Conservation (phyloP, 805 yeast genomes). For the Komagataella populi region DNA sequence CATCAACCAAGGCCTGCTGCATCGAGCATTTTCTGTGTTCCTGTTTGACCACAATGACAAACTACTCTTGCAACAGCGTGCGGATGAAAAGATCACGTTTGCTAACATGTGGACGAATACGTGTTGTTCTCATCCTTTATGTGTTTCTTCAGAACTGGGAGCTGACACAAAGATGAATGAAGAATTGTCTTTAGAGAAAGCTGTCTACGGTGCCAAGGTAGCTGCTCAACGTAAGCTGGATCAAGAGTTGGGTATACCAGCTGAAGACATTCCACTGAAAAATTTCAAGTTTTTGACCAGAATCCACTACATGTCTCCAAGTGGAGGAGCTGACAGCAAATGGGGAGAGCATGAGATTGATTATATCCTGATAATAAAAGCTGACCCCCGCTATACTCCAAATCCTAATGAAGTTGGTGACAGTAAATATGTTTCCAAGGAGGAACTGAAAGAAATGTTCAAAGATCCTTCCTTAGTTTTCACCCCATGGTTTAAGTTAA, state of each 20-base stretch:
- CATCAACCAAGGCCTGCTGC: slow-evolving; percentile 76
- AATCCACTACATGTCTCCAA: slow-evolving; percentile 88
- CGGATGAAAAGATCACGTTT: slow-evolving; percentile 92
- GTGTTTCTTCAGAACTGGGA: slow-evolving; percentile 74
- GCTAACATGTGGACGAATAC: slow-evolving; percentile 98
- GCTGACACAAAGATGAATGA: slow-evolving; percentile 11
- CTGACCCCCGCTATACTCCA: slow-evolving; percentile 32
- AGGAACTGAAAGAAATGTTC: slow-evolving; percentile 67
- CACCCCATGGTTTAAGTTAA: slow-evolving; percentile 97
- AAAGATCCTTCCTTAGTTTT: slow-evolving; percentile 45
- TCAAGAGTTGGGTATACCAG: slow-evolving; percentile 79
- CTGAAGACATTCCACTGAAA: slow-evolving; percentile 44
- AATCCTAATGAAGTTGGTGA: slow-evolving; percentile 84
- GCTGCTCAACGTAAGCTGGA: slow-evolving; percentile 90
- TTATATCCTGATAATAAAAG: slow-evolving; percentile 69
- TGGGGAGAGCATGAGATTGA: slow-evolving; percentile 99
- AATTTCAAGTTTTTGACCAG: slow-evolving; percentile 77
- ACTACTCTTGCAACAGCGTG: slow-evolving; percentile 86
- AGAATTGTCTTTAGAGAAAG: slow-evolving; percentile 29
- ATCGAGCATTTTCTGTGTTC: slow-evolving; percentile 95
- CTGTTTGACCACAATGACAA: slow-evolving; percentile 67
- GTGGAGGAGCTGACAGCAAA: slow-evolving; percentile 33
- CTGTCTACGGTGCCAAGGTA: slow-evolving; percentile 63
- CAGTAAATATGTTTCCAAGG: slow-evolving; percentile 54
- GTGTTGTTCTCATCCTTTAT: slow-evolving; percentile 95